Base-by-base conservation (phyloP, 306 rosid species). In the Cyclanthera cordifolia region DNA sequence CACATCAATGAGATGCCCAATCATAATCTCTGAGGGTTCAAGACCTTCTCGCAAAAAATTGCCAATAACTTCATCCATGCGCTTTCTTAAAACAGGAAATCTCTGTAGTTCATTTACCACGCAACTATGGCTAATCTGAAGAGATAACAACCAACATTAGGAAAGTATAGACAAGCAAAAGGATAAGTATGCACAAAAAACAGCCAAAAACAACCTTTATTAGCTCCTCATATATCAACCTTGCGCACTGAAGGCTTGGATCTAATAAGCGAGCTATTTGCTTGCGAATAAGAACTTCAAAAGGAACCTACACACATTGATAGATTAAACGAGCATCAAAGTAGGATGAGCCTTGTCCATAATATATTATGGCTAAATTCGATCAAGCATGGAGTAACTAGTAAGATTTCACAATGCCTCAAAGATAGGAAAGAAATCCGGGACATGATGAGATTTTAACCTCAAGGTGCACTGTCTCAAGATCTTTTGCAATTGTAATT, bases 231-330 rank as follows among this genome's bases (percentile, higher is more conserved):
- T 88, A 90, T 76, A 94, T 94, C 82, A 94, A 90, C 84, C 99
- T 88, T 32, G 99, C 96, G 78, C 99, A 94, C 76, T 94, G 99
- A 77, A 90, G 96, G 82, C 99, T 90, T 75, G 99, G 99, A 85
- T 94, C 99, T 78, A 86, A 78, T 71, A 94, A 76, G 39, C 96
- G 95, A 73, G 90, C 84, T 76, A 90, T 88, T 79, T 94, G 99
- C 86, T 96, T 85, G 69, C 99, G 80, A 71, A 94, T 78, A 70
- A 94, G 97, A 81, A 87, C 90, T 81, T 94, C 99, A 81, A 94
- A 94, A 23, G 99, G 99, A 27, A 88, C 95, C 99, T 94, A 73
- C 53, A 59, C 69, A 68, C 71, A 72, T 66, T 34, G 74, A 53
- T 75, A 70, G 34, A 74, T 71, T 23, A 72, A 15, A 60, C 47